Evolutionary conservation across 495 filamentous ascomycete genomes (phyloP), one percentile per base, ranked within the genome.

Genomic region (Clohesyomyces aquaticus): DNA sequence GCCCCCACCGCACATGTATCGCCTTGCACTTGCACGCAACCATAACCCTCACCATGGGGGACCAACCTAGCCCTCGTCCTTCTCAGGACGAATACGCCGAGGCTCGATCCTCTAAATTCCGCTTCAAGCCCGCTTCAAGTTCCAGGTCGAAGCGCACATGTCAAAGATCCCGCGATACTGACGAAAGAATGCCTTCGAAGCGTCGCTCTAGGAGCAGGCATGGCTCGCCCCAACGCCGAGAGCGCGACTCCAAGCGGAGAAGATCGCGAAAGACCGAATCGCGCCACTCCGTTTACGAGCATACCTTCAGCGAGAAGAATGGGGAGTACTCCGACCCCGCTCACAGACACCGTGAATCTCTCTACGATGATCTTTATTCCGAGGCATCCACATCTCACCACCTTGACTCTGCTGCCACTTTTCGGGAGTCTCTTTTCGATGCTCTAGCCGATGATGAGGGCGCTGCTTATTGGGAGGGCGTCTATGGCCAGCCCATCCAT

Each of bases 401-500:
- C 41, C 54, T 82, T 16, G 81, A 87, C 65, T 80, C 89, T 4
- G 82, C 87, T 19, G 76, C 80, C 10, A 92, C 93, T 16, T 98
- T 98, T 76, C 88, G 91, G 25, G 91, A 96, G 77, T 94, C 91
- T n/a, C 86, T 98, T 49, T 96, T 98, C 79, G 94, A 98, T 75
- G 94, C 94, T n/a, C 87, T 98, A 74, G 95, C 92, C 41, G 94
- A 98, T 76, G 94, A 98, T 76, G 94, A 98, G 77, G 94, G 94
- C 38, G 94, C 94, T 43, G 84, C 84, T 32, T 98, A 91, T 78
- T 98, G 94, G 94, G 88, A 96, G 73, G 82, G 85, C 32, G 91
- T 98, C 51, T 98, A 96, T 75, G 92, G 93, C 14, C 92, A 98
- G 71, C 93, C 93, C 0, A 89, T 98, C 54, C 88, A 90, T 68